These are phyloP conservation scores for Pinus albicaulis DNA, from an alignment of 75 land plant species.

Conservation along the genomic window DNA sequence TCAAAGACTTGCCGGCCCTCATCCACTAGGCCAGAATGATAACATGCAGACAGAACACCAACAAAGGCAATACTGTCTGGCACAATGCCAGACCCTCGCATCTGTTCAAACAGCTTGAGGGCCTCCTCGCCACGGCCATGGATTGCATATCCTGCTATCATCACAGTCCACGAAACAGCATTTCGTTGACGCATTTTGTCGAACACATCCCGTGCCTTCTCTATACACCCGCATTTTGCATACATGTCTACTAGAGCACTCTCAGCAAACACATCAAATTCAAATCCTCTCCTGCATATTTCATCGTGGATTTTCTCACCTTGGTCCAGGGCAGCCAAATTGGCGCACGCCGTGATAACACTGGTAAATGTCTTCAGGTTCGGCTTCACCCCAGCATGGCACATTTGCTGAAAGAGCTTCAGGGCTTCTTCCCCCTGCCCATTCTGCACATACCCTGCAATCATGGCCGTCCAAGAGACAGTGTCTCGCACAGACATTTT, in stretches of 20 bases:
- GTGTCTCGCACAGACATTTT: slow-evolving; percentile 19
- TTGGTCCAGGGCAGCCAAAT: slow-evolving; percentile 21
- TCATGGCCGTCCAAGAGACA: slow-evolving; percentile 42
- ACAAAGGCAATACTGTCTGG: slow-evolving; percentile 31
- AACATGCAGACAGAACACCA: slow-evolving; percentile 42
- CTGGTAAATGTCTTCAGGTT: slow-evolving; percentile 7
- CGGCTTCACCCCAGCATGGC: slow-evolving; percentile 10
- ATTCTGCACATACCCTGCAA: slow-evolving; percentile 33
- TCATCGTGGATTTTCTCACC: slow-evolving; percentile 25
- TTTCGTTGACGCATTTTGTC: background rate
- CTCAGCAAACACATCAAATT: slow-evolving; percentile 31
- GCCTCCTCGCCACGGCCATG: slow-evolving; percentile 2
- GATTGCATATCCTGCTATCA: background rate
- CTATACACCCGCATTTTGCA: slow-evolving; percentile 36
- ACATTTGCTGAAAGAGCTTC: slow-evolving; percentile 17
- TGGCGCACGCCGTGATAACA: slow-evolving; percentile 15
- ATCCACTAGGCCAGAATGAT: slow-evolving; percentile 27
- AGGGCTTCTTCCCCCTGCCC: slow-evolving; percentile 25
- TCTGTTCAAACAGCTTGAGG: background rate
- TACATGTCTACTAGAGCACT: slow-evolving; percentile 51
- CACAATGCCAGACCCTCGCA: slow-evolving; percentile 12
- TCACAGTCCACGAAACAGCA: background rate
- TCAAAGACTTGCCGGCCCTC: slow-evolving; percentile 25
- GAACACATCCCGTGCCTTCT: slow-evolving; percentile 25
- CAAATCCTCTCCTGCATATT: slow-evolving; percentile 15